These are phyloP conservation scores for Adenanthera pavonina DNA, from an alignment of 306 rosid genomes.

Conservation along the genomic window DNA sequence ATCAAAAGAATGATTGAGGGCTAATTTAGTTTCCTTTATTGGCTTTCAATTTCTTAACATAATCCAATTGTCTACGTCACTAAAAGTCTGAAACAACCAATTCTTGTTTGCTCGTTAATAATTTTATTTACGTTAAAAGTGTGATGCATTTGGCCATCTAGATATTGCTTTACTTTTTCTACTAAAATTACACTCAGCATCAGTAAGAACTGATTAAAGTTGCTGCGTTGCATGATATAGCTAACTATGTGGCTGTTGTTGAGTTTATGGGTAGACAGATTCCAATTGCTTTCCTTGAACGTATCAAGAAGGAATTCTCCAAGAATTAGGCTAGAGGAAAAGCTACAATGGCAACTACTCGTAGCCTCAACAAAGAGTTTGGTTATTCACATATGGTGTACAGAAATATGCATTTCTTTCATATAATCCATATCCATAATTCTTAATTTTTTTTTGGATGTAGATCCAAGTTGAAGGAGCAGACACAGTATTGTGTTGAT, in stretches of 20 bases:
- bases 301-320: slow-evolving; percentile 81
- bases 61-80: not conserved
- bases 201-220: slow-evolving; percentile 42
- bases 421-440: slow-evolving; percentile 21
- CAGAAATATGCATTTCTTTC: slow-evolving; percentile 18
- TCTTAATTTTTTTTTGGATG: slow-evolving; percentile 34
- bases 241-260: slow-evolving; percentile 86
- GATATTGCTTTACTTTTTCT: slow-evolving; percentile 14
- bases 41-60: not conserved
- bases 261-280: slow-evolving; percentile 81
- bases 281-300: slow-evolving; percentile 90
- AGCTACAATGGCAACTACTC: slow-evolving; percentile 81
- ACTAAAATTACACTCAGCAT: slow-evolving; percentile 1
- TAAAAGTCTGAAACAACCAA: not conserved
- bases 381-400: slow-evolving; percentile 55
- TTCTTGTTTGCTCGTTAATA: slow-evolving; percentile 20
- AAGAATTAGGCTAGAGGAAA: slow-evolving; percentile 85
- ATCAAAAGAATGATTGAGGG: not conserved
- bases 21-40: not conserved
- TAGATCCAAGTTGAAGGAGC: slow-evolving; percentile 88
- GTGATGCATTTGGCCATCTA: not conserved
- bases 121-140: slow-evolving; percentile 15
- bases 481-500: slow-evolving; percentile 87
- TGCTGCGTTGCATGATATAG: slow-evolving; percentile 53
- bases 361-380: slow-evolving; percentile 77